Percentiles rank a stretch among this genome's conserved stretches.
Conservation (phyloP, 306 rosid species). For the Oxytropis ochrocephala region DNA sequence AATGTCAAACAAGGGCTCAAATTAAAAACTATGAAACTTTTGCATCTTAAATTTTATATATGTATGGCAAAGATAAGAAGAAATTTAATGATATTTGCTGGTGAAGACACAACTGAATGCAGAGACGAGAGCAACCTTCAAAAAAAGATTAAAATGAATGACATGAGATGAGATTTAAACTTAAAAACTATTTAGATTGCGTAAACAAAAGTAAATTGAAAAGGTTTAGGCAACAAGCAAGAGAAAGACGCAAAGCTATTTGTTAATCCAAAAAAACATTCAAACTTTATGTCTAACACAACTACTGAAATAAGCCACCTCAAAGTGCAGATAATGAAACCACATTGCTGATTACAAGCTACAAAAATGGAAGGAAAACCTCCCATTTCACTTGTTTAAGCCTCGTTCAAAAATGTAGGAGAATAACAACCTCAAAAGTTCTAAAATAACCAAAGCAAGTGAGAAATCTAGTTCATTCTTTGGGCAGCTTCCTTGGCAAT, state of each 20-base stretch:
- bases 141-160: no score
- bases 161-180: no score
- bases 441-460: neutral
- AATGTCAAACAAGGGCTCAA: no score
- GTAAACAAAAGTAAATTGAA: no score
- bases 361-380: slow-evolving; percentile 9
- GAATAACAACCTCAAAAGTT: neutral
- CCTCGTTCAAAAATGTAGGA: neutral
- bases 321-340: neutral
- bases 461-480: slow-evolving; percentile 43
- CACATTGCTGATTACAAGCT: slow-evolving; percentile 3
- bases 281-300: slow-evolving; percentile 4
- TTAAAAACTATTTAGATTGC: no score
- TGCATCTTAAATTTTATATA: no score
- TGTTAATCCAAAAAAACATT: neutral
- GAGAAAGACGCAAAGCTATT: neutral
- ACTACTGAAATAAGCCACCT: slow-evolving; percentile 1
- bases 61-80: no score
- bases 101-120: no score
- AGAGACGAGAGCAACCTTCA: no score
- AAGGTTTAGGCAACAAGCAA: neutral
- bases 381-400: neutral
- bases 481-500: slow-evolving; percentile 82
- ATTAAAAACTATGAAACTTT: no score
- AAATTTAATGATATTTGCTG: no score